Evolutionary conservation across 2,329 filamentous ascomycete species (phyloP).

Genomic region (Chaetomium olivaceum): DNA sequence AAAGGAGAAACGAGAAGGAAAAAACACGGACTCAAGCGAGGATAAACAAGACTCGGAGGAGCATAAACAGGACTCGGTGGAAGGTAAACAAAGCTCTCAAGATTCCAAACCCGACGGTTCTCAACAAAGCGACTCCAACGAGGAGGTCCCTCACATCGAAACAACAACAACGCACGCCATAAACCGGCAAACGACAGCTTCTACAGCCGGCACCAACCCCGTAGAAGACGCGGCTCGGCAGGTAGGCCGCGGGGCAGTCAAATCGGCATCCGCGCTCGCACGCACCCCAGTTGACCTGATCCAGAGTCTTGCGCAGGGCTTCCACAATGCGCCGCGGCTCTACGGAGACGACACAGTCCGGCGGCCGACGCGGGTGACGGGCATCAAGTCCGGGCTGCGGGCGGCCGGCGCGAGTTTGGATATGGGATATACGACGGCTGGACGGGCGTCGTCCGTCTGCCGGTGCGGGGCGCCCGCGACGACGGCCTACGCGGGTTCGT

Average conservation of each 20-base stretch:
- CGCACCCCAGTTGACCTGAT: conserved; percentile 62
- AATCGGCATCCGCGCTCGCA: conserved; percentile 53
- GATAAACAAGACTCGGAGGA: neutral
- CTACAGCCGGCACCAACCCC: conserved; percentile 35
- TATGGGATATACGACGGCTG: conserved; percentile 67
- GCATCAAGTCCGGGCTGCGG: conserved; percentile 61
- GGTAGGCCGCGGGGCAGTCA: conserved; percentile 53
- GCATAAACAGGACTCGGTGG: neutral
- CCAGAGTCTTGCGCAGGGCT: conserved; percentile 65
- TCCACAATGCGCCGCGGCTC: conserved; percentile 69
- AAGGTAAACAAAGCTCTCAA: conserved; percentile 17
- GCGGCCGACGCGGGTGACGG: conserved; percentile 62
- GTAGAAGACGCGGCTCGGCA: conserved; percentile 50
- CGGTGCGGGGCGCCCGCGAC: conserved; percentile 57
- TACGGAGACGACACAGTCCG: conserved; percentile 72
- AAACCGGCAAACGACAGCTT: conserved; percentile 33
- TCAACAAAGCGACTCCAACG: conserved; percentile 4
- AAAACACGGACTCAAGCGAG: conserved; percentile 29
- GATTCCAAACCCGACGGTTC: conserved; percentile 14
- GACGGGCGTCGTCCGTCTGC: conserved; percentile 62
- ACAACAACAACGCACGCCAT: conserved; percentile 30
- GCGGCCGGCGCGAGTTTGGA: conserved; percentile 63
- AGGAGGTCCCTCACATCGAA: conserved; percentile 10
- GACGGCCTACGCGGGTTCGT: conserved; percentile 45
- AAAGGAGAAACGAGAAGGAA: conserved; percentile 35